Base-by-base conservation (phyloP, 1,284 basidiomycete species). In the Sporisorium iseilematis-ciliati region DNA sequence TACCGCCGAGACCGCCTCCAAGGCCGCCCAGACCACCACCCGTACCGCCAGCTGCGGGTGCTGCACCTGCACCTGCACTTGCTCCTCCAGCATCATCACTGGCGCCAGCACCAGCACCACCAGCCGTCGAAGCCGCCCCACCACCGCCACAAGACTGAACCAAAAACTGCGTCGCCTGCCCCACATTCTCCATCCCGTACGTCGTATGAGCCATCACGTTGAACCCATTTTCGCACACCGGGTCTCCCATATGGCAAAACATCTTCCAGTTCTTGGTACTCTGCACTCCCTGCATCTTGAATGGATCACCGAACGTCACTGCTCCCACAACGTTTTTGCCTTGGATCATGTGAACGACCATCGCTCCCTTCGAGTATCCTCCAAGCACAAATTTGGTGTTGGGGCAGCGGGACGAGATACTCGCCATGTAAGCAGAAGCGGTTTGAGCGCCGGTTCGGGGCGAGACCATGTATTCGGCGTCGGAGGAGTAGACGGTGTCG, bases 261-360 rank as follows among this genome's bases (percentile, higher is more conserved):
- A 41, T 49, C 55, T 68, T 68, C 40, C 46, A 68, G 12, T 54
- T 61, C 0, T 7, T 23, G 14, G 71, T 74, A 40, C 49, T 48
- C 12, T 57, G 50, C 1, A 68, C 53, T n/a, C 12, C 2, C 29
- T 55, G 50, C 26, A n/a, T 48, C 58, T 68, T 68, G n/a, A 55
- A 33, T 10, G 65, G 65, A 33, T 74, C 71, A 21, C 71, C 71
- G 41, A 74, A 74, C 41, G 71, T 74, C 18, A 74, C 71, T 1
- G 71, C 71, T 18, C 57, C 65, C 8, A 74, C 59, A 6, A 74
- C 42, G 31, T 68, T 68, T 4, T 33, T 14, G 2, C 46, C 59
- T 10, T 40, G 25, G 38, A 74, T 66, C 33, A 16, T 18, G 8
- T 74, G 71, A 10, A 63, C 61, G 21, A 74, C 71, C 62, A 74